Conservation (phyloP, 2,329 filamentous ascomycete genomes). For the Fusarium foetens region DNA sequence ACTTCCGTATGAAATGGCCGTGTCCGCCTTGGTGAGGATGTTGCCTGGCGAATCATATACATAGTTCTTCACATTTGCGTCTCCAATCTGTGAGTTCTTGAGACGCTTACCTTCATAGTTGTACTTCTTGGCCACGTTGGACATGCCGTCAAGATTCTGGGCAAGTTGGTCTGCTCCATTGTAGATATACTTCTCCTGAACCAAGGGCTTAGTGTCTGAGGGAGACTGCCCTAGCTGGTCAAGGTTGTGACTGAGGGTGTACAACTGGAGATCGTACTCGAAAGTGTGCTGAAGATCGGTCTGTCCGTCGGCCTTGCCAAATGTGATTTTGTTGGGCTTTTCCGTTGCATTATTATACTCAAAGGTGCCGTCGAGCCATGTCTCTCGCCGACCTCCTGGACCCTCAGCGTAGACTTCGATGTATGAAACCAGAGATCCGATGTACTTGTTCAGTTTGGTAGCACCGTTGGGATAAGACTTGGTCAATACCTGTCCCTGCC, state of each 20-base stretch:
- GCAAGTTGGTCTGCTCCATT: not conserved
- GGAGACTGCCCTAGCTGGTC: not conserved
- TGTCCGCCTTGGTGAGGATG: not conserved
- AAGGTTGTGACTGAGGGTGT: not conserved
- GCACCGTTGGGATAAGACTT: not conserved
- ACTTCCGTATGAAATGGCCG: not conserved
- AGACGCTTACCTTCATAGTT: not conserved
- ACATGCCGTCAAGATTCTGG: not conserved
- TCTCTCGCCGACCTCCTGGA: not conserved
- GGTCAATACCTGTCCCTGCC: not conserved
- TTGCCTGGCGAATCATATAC: not conserved
- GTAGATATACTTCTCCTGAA: not conserved
- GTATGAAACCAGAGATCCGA: not conserved
- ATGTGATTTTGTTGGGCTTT: too few relatives aligned
- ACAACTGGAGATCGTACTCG: not conserved
- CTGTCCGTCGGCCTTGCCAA: not conserved
- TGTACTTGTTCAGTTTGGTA: not conserved
- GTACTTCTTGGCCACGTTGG: not conserved
- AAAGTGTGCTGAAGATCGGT: not conserved
- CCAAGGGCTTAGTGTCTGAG: not conserved
- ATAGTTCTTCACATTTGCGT: not conserved
- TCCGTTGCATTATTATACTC: not conserved
- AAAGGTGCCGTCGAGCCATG: not conserved
- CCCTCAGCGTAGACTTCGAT: accelerated
- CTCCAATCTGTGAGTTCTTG: not conserved